A percentile compares a stretch with the other conserved stretches of the same genome.
phyloP scores from a whole-genome alignment of 495 filamentous ascomycete genomes.

The Parmelia sp. region DNA sequence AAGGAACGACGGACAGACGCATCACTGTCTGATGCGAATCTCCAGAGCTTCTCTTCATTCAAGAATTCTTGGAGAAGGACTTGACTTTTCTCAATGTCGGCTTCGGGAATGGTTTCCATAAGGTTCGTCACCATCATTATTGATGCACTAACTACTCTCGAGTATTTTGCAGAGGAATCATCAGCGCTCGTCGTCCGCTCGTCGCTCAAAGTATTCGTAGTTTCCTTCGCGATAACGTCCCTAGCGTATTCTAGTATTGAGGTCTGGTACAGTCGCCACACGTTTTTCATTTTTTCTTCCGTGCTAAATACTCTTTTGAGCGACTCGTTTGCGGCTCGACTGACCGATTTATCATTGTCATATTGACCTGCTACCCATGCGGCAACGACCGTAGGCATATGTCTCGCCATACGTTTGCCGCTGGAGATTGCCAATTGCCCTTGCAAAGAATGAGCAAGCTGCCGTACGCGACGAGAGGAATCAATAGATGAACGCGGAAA shows the following conservation, averaged over 20 bases:
- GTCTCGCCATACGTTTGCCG: constrained; percentile 72
- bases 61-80: constrained; percentile 51
- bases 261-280: constrained; percentile 71
- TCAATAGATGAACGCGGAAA: constrained; percentile 88
- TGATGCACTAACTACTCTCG: constrained; percentile 63
- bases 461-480: constrained; percentile 76
- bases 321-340: constrained; percentile 66
- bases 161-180: constrained; percentile 78
- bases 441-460: constrained; percentile 70
- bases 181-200: constrained; percentile 75
- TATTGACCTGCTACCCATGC: constrained; percentile 84
- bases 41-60: constrained; percentile 64
- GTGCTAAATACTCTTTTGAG: constrained; percentile 67
- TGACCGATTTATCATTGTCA: constrained; percentile 71
- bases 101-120: constrained; percentile 41
- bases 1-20: constrained; percentile 61
- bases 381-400: constrained; percentile 68
- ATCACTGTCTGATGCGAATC: constrained; percentile 61
- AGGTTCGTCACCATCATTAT: constrained; percentile 42
- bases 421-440: constrained; percentile 63
- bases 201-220: constrained; percentile 74
- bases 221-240: constrained; percentile 70
- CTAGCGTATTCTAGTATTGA: constrained; percentile 74
- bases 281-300: constrained; percentile 63
- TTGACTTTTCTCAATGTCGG: constrained; percentile 48